Evolutionary conservation across 2,329 filamentous ascomycete genomes (phyloP).

Genomic region (Lasiodiplodia theobromae): DNA sequence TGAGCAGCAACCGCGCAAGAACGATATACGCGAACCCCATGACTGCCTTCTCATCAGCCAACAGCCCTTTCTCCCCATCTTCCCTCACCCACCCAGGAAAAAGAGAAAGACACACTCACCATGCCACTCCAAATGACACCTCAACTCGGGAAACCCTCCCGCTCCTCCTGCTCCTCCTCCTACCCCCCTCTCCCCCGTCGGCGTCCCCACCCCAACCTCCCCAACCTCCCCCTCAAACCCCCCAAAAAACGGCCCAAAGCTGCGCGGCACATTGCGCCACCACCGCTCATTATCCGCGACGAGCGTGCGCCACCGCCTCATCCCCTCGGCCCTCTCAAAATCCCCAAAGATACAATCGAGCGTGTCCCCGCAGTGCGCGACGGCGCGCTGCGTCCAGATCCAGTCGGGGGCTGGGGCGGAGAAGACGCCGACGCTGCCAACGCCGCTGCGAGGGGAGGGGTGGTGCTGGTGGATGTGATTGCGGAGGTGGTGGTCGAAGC

Average conservation of each 20-base stretch:
- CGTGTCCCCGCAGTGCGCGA: constrained; percentile 25
- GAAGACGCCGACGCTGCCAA: no score
- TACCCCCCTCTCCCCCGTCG: no score
- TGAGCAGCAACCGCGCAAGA: constrained; percentile 44
- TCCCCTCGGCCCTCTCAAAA: not conserved
- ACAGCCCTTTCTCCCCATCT: no score
- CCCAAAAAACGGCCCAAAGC: constrained; percentile 42
- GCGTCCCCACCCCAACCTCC: not conserved
- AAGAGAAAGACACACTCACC: constrained; percentile 27
- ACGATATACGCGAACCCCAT: constrained; percentile 41
- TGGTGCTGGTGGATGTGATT: no score
- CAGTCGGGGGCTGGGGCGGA: constrained; percentile 16
- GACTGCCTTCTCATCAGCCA: not conserved
- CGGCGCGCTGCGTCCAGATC: constrained; percentile 20
- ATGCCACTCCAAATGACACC: constrained; percentile 45
- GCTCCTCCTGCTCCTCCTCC: not conserved
- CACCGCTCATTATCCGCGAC: constrained; percentile 46
- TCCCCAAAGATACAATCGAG: not conserved
- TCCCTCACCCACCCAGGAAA: no score
- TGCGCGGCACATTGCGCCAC: constrained; percentile 41
- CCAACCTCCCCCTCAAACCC: not conserved
- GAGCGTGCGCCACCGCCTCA: constrained; percentile 39
- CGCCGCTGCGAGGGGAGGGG: no score
- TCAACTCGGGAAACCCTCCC: constrained; percentile 42
- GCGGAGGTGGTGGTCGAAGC: no score